These are phyloP conservation scores for Penicillium sp. DNA, from an alignment of 2,329 filamentous ascomycete species.

Conservation along the genomic window DNA sequence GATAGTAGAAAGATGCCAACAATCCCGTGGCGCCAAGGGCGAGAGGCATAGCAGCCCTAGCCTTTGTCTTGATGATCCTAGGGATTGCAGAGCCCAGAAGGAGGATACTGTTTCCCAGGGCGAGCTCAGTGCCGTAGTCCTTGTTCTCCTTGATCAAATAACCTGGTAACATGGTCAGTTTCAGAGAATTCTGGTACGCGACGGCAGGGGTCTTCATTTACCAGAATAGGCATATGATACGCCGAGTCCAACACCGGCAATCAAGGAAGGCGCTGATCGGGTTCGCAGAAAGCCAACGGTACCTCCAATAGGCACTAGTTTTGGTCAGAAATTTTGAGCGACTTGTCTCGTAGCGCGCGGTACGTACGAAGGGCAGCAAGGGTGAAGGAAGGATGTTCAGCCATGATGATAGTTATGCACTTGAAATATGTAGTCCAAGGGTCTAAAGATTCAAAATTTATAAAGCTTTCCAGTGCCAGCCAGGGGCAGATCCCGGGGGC, in stretches of 20 bases:
- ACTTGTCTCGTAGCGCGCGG: neutral
- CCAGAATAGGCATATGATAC: constrained; percentile 20
- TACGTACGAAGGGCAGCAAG: constrained; percentile 4
- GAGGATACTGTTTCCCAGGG: constrained; percentile 21
- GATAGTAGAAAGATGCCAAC: constrained; percentile 7
- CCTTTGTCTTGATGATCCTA: constrained; percentile 15
- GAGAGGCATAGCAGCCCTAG: constrained; percentile 16
- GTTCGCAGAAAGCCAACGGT: constrained; percentile 19
- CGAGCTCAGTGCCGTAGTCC: constrained; percentile 23
- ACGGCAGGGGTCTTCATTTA: neutral
- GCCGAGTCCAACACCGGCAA: constrained; percentile 21
- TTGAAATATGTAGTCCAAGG: neutral
- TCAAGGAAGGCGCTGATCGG: constrained; percentile 18
- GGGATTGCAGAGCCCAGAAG: constrained; percentile 16
- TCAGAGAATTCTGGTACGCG: neutral
- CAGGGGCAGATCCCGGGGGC: neutral
- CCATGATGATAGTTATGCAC: neutral
- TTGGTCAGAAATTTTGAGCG: neutral
- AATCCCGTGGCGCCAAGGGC: constrained; percentile 12
- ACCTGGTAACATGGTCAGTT: neutral
- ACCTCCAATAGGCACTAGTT: constrained; percentile 18
- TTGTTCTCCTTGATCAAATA: constrained; percentile 23
- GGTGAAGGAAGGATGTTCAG: constrained; percentile 9
- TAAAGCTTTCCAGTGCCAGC: neutral
- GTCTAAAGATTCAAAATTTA: neutral